A percentile compares a stretch with the other conserved stretches of the same genome.
phyloP scores from a whole-genome alignment of 352 stramenopile genomes.

The Blastocystis sp. region DNA sequence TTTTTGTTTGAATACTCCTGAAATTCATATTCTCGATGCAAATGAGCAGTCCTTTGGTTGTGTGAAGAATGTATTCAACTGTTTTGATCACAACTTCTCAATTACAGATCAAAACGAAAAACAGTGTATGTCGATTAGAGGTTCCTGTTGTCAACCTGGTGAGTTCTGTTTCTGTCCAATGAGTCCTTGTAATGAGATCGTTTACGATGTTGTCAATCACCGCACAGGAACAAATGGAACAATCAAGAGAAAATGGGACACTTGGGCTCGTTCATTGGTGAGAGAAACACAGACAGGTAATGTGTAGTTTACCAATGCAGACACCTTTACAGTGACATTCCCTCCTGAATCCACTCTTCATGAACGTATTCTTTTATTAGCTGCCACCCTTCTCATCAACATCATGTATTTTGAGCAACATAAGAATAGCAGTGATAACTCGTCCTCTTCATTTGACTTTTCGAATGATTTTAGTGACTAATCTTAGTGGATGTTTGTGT shows the following conservation, averaged over 20 bases:
- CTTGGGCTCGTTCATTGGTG: conserved; percentile 17
- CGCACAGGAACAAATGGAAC: background rate
- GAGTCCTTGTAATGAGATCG: conserved; percentile 10
- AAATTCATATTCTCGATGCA: conserved; percentile 57
- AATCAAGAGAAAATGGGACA: conserved; percentile 32
- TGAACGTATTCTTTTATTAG: conserved; percentile 45
- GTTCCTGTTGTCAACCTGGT: conserved; percentile 11
- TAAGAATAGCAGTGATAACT: background rate
- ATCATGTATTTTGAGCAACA: conserved; percentile 56
- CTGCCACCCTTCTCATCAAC: conserved; percentile 57
- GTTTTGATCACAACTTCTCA: conserved; percentile 28
- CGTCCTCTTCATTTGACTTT: background rate
- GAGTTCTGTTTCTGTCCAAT: conserved; percentile 30
- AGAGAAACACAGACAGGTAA: background rate
- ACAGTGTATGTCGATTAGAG: conserved; percentile 17
- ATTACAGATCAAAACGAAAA: conserved; percentile 7
- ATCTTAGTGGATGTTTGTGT: background rate
- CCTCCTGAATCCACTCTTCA: conserved; percentile 45
- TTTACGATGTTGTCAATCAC: conserved; percentile 15
- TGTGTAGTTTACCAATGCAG: conserved; percentile 46
- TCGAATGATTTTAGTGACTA: background rate
- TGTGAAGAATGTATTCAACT: conserved; percentile 62
- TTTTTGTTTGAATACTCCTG: conserved; percentile 32
- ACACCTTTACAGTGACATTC: conserved; percentile 48
- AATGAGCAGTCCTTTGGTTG: conserved; percentile 18